Evolutionary conservation across 2,329 filamentous ascomycete species (phyloP).

Genomic region (Alternaria gansuensis): DNA sequence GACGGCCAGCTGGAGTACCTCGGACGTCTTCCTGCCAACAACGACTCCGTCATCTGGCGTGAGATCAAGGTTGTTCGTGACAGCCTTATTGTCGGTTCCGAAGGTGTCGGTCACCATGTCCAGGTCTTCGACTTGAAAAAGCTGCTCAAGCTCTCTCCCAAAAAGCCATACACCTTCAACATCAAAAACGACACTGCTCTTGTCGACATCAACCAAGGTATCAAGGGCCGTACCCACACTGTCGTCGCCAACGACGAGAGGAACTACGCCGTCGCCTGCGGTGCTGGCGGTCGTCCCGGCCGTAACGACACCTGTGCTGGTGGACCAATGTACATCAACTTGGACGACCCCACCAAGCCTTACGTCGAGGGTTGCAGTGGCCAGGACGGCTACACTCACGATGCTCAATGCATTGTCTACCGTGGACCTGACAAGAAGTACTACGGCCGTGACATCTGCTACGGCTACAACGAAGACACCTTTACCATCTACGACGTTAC

Average conservation of each 20-base stretch:
- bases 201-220: conserved; percentile 40
- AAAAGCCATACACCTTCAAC: conserved; percentile 44
- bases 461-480: conserved; percentile 65
- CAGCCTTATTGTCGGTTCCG: conserved; percentile 55
- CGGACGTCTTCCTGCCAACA: conserved; percentile 61
- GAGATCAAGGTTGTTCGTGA: conserved; percentile 60
- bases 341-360: conserved; percentile 59
- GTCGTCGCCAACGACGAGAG: conserved; percentile 50
- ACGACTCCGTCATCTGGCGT: conserved; percentile 60
- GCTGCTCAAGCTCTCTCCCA: conserved; percentile 46
- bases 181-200: conserved; percentile 42
- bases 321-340: conserved; percentile 67
- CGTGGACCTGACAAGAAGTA: conserved; percentile 62
- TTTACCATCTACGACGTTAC: conserved; percentile 63
- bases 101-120: conserved; percentile 60
- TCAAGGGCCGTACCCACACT: conserved; percentile 48
- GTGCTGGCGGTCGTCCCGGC: conserved; percentile 40
- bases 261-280: conserved; percentile 48
- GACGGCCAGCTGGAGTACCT: conserved; percentile 62
- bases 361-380: conserved; percentile 63
- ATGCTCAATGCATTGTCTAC: conserved; percentile 68
- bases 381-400: conserved; percentile 68
- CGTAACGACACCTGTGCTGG: conserved; percentile 56
- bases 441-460: conserved; percentile 64
- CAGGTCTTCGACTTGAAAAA: conserved; percentile 69